Evolutionary conservation across 2,329 filamentous ascomycete genomes (phyloP).

Genomic region (Hymenoscyphus repandus): DNA sequence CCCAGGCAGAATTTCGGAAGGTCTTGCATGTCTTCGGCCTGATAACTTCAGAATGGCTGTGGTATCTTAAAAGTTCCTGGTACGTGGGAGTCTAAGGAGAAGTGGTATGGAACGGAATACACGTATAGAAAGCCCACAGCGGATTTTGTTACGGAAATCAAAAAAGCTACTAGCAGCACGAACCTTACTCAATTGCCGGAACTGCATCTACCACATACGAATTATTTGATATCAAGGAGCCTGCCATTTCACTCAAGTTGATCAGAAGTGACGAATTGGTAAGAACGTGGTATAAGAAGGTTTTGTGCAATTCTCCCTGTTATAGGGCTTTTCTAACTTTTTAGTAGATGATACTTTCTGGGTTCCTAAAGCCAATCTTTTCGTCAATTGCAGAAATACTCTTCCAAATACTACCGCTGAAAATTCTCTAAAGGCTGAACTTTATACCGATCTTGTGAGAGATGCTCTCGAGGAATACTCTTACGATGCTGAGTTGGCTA

Average conservation of each 20-base stretch:
- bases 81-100: constrained; percentile 81
- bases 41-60: constrained; percentile 87
- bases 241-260: constrained; percentile 68
- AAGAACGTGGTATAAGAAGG: constrained; percentile 92
- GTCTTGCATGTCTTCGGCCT: constrained; percentile 67
- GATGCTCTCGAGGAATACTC: constrained; percentile 90
- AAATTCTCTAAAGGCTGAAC: constrained; percentile 68
- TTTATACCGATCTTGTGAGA: constrained; percentile 81
- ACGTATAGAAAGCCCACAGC: constrained; percentile 72
- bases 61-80: constrained; percentile 78
- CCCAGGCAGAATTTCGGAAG: constrained; percentile 66
- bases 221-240: constrained; percentile 87
- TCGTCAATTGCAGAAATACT: constrained; percentile 74
- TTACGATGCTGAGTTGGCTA: constrained; percentile 92
- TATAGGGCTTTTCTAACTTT: too few species aligned
- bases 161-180: constrained; percentile 54
- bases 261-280: constrained; percentile 78
- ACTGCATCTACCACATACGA: constrained; percentile 83
- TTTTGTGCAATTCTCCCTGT: neutral
- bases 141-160: constrained; percentile 68
- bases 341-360: constrained; percentile 80
- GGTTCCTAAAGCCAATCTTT: constrained; percentile 89
- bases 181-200: constrained; percentile 57
- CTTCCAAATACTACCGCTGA: constrained; percentile 72
- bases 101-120: constrained; percentile 98